Percentiles rank a stretch among this genome's conserved stretches.
Evolutionary conservation across 2,329 filamentous ascomycete genomes (phyloP).

Genomic region (Aspergillus versicolor): DNA sequence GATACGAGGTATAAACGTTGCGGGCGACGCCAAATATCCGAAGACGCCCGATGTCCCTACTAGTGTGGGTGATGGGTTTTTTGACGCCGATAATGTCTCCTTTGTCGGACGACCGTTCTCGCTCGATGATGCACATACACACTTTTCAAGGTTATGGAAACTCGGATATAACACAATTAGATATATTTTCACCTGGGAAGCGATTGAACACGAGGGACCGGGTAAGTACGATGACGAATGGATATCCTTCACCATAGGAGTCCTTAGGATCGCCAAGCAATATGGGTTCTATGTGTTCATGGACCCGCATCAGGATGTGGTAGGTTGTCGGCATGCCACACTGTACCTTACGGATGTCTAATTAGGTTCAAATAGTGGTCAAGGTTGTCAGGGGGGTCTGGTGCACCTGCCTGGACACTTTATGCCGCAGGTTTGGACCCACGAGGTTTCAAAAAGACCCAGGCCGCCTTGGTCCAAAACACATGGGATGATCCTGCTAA

Average conservation of each 20-base stretch:
- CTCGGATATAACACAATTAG: constrained; percentile 96
- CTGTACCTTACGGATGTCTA: constrained; percentile 10
- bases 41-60: constrained; percentile 79
- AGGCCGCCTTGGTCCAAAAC: constrained; percentile 93
- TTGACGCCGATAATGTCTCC: constrained; percentile 85
- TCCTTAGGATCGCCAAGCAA: constrained; percentile 77
- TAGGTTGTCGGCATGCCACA: constrained; percentile 47
- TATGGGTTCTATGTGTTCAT: constrained; percentile 98
- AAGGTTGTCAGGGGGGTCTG: constrained; percentile 87
- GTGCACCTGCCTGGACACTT: constrained; percentile 95
- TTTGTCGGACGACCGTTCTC: constrained; percentile 86
- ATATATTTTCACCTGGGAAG: constrained; percentile 98
- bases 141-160: constrained; percentile 81
- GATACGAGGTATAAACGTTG: constrained; percentile 90
- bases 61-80: constrained; percentile 75
- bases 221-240: constrained; percentile 92
- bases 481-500: constrained; percentile 79
- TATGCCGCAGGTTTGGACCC: constrained; percentile 93
- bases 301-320: constrained; percentile 98
- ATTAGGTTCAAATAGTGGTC: constrained; percentile 68
- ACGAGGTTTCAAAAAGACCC: constrained; percentile 76
- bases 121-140: constrained; percentile 75
- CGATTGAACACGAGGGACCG: constrained; percentile 89
- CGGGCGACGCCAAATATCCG: constrained; percentile 86
- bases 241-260: constrained; percentile 84